Evolutionary conservation across 2,329 filamentous ascomycete species (phyloP), one percentile per base, ranked within the genome.

Genomic region (Dryadomyces quercivorus): DNA sequence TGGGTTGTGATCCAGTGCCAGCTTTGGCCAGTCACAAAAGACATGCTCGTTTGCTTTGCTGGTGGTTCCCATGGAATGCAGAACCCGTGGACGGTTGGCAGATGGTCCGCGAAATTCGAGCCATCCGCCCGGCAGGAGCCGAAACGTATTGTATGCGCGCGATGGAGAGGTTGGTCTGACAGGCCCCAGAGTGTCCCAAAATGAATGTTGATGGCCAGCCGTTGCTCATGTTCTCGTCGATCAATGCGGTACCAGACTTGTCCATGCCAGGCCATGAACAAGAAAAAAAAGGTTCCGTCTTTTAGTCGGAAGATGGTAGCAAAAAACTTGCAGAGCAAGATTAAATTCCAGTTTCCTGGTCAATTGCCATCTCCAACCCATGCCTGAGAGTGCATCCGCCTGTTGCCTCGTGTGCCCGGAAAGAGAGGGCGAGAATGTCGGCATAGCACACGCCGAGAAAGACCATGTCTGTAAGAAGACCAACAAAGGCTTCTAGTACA

Each of bases 391-490:
- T 31, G 80, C 65, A 79, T 64, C 80, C 73, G 56, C 85, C 78
- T 75, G 85, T 86, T 67, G 88, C 74, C 64, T 40, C 36, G 36
- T 16, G 15, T 40, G 81, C 78, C 58, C 85, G 81, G 59, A 85
- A 81, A 59, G 75, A 57, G 74, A 70, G 47, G 81, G 68, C 31
- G 73, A 70, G 58, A 86, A 70, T 57, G 75, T 75, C 76, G 52
- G 85, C 87, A 67, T 89, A 90, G 55, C 86, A 85, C 44, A 85
- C 85, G 42, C 86, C 86, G 61, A 87, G 75, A 64, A 82, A 87
- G 62, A 85, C 81, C 74, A 90, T 85, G 58, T 77, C 76, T 57
- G 86, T 75, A 51, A 87, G 70, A 57, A 89, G 74, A 59, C 83
- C 82, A 57, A 82, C 80, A 64, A 84, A 82, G 49, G 81, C 78